phyloP scores from a whole-genome alignment of 345 rosid species.

The Hibiscus syriacus region DNA sequence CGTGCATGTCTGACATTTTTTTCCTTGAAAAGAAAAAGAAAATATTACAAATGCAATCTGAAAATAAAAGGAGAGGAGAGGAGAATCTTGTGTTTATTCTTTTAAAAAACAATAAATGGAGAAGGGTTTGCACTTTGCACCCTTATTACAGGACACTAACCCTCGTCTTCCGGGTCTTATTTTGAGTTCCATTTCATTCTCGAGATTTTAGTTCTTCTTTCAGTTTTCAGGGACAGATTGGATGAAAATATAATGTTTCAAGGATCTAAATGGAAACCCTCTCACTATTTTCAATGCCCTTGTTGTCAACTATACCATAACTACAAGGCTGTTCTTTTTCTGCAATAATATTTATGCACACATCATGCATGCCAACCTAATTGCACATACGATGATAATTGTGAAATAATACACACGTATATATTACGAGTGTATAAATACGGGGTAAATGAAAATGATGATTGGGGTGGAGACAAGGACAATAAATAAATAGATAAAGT shows the following conservation, averaged over 20 bases:
- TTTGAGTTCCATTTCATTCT: conserved; percentile 9
- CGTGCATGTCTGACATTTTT: conserved; percentile 23
- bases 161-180: conserved; percentile 37
- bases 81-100: conserved; percentile 6
- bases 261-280: conserved; percentile 8
- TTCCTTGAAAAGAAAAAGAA: not conserved
- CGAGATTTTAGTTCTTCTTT: not conserved
- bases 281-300: conserved; percentile 12
- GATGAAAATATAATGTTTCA: conserved; percentile 20
- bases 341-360: too few relatives aligned
- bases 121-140: conserved; percentile 25
- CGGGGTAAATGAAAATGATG: not conserved
- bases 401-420: too few relatives aligned
- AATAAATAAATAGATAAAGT: not conserved
- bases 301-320: not conserved
- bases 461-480: not conserved
- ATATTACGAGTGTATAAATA: too few relatives aligned
- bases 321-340: too few relatives aligned
- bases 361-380: too few relatives aligned
- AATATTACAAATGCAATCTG: not conserved
- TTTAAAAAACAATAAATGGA: not conserved
- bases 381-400: too few relatives aligned
- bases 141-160: conserved; percentile 31
- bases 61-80: not conserved
- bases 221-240: conserved; percentile 15